Evolutionary conservation across 2,329 filamentous ascomycete species (phyloP).

Genomic region (Colletotrichum abscissum): DNA sequence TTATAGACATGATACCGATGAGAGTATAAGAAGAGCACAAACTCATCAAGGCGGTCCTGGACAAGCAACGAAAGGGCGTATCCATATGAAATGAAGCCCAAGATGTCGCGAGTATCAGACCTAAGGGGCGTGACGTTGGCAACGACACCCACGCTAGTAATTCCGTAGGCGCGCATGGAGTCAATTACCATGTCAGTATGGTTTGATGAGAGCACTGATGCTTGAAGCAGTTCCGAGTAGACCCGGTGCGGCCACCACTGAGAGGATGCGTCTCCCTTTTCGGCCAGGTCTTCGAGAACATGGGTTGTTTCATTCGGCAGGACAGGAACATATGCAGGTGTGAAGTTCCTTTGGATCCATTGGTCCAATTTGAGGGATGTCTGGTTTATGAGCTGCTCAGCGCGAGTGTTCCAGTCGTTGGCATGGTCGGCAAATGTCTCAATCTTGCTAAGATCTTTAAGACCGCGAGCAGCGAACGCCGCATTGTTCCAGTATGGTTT

Average conservation of each 20-base stretch:
- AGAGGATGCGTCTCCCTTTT: neutral
- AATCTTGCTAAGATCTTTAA: conserved; percentile 2
- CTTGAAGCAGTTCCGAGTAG: neutral
- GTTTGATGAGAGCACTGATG: conserved; percentile 7
- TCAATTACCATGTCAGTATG: conserved; percentile 2
- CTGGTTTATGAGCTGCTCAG: conserved; percentile 6
- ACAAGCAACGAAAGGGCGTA: neutral
- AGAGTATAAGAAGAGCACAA: conserved; percentile 11
- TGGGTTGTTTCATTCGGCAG: conserved; percentile 19
- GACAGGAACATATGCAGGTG: neutral
- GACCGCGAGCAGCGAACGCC: conserved; percentile 10
- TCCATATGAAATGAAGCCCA: conserved; percentile 16
- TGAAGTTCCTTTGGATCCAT: neutral
- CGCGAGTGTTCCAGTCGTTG: conserved; percentile 8
- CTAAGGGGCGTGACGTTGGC: conserved; percentile 16
- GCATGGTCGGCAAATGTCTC: neutral
- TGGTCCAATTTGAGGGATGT: neutral
- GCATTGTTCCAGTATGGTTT: conserved; percentile 19
- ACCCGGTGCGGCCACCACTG: conserved; percentile 18
- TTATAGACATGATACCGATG: conserved; percentile 4
- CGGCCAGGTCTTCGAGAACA: neutral
- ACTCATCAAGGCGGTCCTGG: conserved; percentile 9
- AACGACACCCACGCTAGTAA: conserved; percentile 6
- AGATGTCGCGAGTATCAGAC: conserved; percentile 9
- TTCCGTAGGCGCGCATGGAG: conserved; percentile 4